phyloP scores from a whole-genome alignment of 495 filamentous ascomycete genomes.

The Aspergillus egyptiacus region DNA sequence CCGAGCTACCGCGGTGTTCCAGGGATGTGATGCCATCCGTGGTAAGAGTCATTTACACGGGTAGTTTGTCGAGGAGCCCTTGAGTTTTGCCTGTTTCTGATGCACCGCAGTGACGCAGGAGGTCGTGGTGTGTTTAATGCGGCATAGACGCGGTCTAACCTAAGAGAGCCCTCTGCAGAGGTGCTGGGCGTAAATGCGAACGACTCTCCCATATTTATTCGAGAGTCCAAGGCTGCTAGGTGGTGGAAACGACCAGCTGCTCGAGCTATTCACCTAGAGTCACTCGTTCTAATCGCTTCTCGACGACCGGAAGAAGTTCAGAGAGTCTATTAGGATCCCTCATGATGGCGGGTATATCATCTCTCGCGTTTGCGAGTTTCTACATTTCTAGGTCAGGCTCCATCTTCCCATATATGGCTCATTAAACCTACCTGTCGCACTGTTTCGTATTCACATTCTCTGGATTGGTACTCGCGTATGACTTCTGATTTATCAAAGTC shows the following conservation, averaged over 20 bases:
- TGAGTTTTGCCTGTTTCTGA: no score
- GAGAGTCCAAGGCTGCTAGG: background rate
- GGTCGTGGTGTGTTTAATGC: no score
- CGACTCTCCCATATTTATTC: background rate
- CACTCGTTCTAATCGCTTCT: slow-evolving; percentile 46
- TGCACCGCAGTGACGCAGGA: no score
- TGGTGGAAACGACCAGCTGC: background rate
- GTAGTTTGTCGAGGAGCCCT: no score
- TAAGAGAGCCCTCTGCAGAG: no score
- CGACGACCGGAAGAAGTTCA: slow-evolving; percentile 65
- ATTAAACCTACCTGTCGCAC: slow-evolving; percentile 60
- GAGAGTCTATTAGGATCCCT: slow-evolving; percentile 77
- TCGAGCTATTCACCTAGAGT: slow-evolving; percentile 8
- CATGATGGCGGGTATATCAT: slow-evolving; percentile 71
- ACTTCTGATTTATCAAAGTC: slow-evolving; percentile 80
- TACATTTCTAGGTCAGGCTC: slow-evolving; percentile 26
- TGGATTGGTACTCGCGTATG: slow-evolving; percentile 79
- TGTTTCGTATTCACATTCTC: slow-evolving; percentile 71
- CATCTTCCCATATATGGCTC: no score
- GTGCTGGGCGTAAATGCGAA: no score
- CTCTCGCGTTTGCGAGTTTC: slow-evolving; percentile 64
- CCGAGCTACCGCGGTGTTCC: no score
- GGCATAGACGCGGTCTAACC: no score
- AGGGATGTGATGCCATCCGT: no score
- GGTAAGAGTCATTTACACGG: no score